Conservation (phyloP, 1,139 yeast genomes). For the Ogataea hybrid region DNA sequence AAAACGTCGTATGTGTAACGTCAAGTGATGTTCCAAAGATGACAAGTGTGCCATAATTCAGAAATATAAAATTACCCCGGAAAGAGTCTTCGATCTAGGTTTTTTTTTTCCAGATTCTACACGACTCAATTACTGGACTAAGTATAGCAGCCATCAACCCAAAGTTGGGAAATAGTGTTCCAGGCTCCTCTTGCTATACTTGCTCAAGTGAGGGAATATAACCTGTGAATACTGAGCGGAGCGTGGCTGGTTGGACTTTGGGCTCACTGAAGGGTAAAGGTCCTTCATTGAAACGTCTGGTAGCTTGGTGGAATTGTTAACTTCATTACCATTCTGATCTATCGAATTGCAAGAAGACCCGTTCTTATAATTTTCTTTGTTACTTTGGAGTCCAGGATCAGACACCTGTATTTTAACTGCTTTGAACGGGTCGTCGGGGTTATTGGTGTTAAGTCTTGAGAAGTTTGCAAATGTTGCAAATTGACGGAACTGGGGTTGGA, state of each 20-base stretch:
- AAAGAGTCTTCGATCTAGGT: neutral
- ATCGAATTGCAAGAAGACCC: constrained; percentile 16
- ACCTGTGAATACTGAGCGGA: constrained; percentile 18
- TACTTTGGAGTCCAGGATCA: constrained; percentile 16
- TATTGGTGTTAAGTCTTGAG: constrained; percentile 7
- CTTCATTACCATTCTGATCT: constrained; percentile 9
- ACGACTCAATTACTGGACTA: neutral
- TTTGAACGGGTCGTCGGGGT: constrained; percentile 11
- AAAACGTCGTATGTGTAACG: constrained; percentile 36
- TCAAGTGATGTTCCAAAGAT: constrained; percentile 36
- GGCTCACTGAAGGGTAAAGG: constrained; percentile 1
- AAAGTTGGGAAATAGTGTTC: neutral
- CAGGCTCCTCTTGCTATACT: constrained; percentile 1
- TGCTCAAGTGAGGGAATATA: constrained; percentile 11
- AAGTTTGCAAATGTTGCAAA: constrained; percentile 16
- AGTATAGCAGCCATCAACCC: neutral
- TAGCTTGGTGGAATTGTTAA: constrained; percentile 1
- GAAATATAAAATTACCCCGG: neutral
- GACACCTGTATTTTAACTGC: constrained; percentile 24
- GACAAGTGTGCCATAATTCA: constrained; percentile 27
- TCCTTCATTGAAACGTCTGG: constrained; percentile 2
- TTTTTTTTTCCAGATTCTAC: constrained; percentile 1
- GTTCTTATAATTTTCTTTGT: constrained; percentile 16
- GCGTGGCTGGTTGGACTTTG: constrained; percentile 17
- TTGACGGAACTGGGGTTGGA: constrained; percentile 19